Conservation (phyloP, 2,329 filamentous ascomycete species). For the Zymoseptoria tritici region DNA sequence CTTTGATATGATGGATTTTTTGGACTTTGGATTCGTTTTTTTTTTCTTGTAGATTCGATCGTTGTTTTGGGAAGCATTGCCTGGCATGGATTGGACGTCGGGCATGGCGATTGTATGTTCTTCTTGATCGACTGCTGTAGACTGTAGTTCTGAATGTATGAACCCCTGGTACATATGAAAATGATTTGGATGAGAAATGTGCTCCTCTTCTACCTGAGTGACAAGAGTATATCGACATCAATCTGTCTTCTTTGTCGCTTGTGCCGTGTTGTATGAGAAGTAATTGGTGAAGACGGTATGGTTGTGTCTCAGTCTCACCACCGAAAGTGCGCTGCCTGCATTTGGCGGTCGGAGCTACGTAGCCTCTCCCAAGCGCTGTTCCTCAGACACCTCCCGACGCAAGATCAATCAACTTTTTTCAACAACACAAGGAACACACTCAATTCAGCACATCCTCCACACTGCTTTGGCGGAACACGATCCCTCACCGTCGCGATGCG, state of each 20-base stretch:
- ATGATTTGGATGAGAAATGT: not conserved
- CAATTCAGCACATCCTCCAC: no score
- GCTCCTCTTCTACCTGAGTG: not conserved
- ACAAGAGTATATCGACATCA: not conserved
- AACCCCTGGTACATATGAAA: not conserved
- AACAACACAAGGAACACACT: not conserved
- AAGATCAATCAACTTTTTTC: not conserved
- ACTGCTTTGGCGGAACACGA: not conserved
- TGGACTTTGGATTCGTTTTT: not conserved
- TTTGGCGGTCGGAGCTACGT: not conserved
- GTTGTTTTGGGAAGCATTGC: not conserved
- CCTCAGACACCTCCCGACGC: no score
- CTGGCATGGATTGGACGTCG: not conserved
- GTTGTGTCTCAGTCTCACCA: not conserved
- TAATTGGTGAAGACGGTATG: no score
- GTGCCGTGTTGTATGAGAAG: not conserved
- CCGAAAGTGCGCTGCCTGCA: not conserved
- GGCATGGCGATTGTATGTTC: not conserved
- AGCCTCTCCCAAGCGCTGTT: not conserved
- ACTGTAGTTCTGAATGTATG: no score
- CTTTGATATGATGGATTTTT: not conserved
- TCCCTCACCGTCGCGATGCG: slow-evolving; percentile 13
- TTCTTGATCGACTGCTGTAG: not conserved
- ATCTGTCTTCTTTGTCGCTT: not conserved
- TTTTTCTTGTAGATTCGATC: not conserved